phyloP scores from a whole-genome alignment of 1,284 basidiomycete genomes.

The Tilletia walkeri region DNA sequence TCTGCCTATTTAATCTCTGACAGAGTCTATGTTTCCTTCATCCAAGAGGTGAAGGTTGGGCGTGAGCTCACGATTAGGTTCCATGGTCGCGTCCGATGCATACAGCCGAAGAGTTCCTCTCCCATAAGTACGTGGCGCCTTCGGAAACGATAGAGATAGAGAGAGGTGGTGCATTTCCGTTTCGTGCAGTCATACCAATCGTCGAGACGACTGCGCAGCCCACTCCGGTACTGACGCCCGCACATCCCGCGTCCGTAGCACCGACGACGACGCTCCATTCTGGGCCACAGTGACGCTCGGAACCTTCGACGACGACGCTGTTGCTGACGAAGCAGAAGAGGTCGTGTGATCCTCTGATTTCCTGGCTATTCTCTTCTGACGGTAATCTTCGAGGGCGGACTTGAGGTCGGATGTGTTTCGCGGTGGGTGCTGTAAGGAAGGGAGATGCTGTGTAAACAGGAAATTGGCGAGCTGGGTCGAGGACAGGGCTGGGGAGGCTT shows the following conservation, averaged over 20 bases:
- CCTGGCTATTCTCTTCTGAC: constrained; percentile 32
- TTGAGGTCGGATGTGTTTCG: constrained; percentile 33
- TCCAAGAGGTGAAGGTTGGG: no score
- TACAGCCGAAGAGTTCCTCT: no score
- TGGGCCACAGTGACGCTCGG: not conserved
- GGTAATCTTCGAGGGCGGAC: constrained; percentile 36
- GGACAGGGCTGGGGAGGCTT: constrained; percentile 9
- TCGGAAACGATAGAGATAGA: no score
- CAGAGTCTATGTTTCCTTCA: no score
- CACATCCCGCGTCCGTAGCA: not conserved
- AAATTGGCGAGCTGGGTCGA: not conserved
- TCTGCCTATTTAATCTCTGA: no score
- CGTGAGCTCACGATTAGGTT: no score
- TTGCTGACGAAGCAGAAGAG: not conserved
- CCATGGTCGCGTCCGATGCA: no score
- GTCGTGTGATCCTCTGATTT: constrained; percentile 22
- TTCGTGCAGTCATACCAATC: not conserved
- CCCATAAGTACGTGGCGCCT: no score
- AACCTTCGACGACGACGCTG: not conserved
- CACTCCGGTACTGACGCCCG: not conserved
- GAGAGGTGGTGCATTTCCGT: no score
- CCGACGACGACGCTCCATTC: no score
- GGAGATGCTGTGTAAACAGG: not conserved
- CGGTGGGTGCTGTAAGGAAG: constrained; percentile 29
- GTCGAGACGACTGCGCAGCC: not conserved